Evolutionary conservation across 2,329 filamentous ascomycete genomes (phyloP).

Genomic region (Blumeriella jaapii): DNA sequence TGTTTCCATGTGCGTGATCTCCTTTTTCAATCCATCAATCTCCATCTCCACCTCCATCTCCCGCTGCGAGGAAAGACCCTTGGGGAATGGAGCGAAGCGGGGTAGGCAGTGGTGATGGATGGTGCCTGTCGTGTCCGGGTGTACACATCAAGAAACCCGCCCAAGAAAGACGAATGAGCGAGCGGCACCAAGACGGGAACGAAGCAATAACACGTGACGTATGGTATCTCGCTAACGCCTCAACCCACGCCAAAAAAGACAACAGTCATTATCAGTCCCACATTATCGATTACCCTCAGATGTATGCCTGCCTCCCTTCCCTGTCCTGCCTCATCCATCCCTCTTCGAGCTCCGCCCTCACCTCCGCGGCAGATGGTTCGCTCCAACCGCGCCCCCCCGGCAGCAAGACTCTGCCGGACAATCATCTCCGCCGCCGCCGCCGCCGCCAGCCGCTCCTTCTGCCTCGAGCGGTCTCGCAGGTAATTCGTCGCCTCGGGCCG

Average conservation of each 20-base stretch:
- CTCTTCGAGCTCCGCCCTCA: conserved; percentile 10
- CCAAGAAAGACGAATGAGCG: too few species aligned
- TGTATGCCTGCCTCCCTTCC: conserved; percentile 1
- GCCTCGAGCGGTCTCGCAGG: conserved; percentile 78
- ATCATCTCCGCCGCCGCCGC: conserved; percentile 88
- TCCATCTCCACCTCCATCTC: too few species aligned
- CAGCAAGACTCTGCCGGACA: conserved; percentile 77
- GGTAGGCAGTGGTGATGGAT: too few species aligned
- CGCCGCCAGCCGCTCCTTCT: conserved; percentile 87
- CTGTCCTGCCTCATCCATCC: conserved; percentile 7
- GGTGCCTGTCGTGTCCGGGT: too few species aligned
- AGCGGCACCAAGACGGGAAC: too few species aligned
- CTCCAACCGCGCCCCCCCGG: conserved; percentile 30
- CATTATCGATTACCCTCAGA: neutral
- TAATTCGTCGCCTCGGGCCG: conserved; percentile 80
- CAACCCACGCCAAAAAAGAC: neutral
- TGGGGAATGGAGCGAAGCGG: too few species aligned
- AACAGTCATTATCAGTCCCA: too few species aligned
- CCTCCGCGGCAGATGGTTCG: conserved; percentile 26
- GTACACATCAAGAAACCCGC: too few species aligned
- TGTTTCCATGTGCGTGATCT: too few species aligned
- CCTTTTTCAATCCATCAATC: too few species aligned
- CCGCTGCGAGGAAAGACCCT: too few species aligned
- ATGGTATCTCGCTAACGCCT: conserved; percentile 18
- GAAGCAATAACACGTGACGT: too few species aligned